phyloP scores from a whole-genome alignment of 805 yeast genomes.

The Yarrowia phangngaensis region DNA sequence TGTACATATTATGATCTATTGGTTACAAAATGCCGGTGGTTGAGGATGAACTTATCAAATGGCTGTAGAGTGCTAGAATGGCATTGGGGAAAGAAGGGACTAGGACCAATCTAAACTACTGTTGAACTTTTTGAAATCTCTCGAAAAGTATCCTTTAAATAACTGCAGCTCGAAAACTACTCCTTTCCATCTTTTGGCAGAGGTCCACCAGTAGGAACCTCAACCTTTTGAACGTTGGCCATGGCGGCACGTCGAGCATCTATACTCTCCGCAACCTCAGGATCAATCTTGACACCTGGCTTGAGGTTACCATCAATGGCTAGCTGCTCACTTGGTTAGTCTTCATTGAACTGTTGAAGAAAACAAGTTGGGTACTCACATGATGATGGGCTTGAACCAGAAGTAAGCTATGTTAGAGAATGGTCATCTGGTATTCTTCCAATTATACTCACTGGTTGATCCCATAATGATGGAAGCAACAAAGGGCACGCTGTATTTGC shows the following conservation, averaged over 20 bases:
- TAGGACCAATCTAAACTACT: not conserved
- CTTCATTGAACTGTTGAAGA: not conserved
- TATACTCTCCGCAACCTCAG: constrained; percentile 16
- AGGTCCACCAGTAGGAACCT: constrained; percentile 18
- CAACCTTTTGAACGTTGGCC: constrained; percentile 5
- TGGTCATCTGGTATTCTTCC: not conserved
- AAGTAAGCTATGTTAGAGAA: constrained; percentile 26
- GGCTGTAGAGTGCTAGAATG: not conserved
- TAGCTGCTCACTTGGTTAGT: constrained; percentile 23
- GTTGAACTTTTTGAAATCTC: no score
- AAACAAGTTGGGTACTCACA: constrained; percentile 20
- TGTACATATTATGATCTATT: constrained; percentile 33
- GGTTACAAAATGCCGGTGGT: not conserved
- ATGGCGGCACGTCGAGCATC: constrained; percentile 9
- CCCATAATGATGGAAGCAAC: constrained; percentile 19
- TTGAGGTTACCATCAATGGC: constrained; percentile 24
- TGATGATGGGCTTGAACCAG: constrained; percentile 25
- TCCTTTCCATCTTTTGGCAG: constrained; percentile 4
- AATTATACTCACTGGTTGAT: constrained; percentile 14
- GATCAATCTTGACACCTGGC: constrained; percentile 25
- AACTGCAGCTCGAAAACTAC: not conserved
- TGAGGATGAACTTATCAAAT: not conserved
- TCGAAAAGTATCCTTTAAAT: not conserved
- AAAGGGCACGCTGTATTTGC: constrained; percentile 17
- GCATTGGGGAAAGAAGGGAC: not conserved